Evolutionary conservation across 805 yeast species (phyloP), one percentile per base, ranked within the genome.

Genomic region (Candida dendrica): DNA sequence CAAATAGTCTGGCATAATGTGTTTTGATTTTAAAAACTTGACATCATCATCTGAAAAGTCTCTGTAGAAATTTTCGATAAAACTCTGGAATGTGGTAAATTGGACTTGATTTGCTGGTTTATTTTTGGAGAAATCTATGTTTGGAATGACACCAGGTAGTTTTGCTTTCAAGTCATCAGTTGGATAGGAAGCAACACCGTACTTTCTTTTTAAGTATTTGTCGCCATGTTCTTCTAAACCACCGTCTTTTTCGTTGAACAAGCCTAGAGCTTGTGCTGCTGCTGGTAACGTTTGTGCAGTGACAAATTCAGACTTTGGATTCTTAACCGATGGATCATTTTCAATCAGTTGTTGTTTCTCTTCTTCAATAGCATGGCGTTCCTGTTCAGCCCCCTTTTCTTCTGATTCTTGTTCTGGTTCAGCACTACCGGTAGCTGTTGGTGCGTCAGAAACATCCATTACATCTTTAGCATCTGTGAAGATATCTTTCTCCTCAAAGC

Each of bases 71-170:
- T 90, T 85, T 59, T 93, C 98, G 31, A 89, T 74, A 50, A 83
- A 87, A 1, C 90, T 66, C 49, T 86, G 84, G 58, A 86, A 93
- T 0, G 98, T 90, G 11, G 85, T 72, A 58, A 85, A 89, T 56
- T 89, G 96, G 15, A 91, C 93, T 65, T 93, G 98, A 60, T 88
- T 91, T 2, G 88, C 64, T 16, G 90, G 90, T 55, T 90, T 91
- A 13, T 81, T 77, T 47, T 79, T 78, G 5, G 96, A 81, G 43
- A 86, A 88, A 61, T 93, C 98, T 42, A 72, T 74, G 59, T 85
- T 80, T 10, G 98, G 98, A 20, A 89, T 81, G 30, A 71, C 77
- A 3, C 98, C 99, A 0, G 98, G 96, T 26, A 93, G 67, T 47
- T 84, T 61, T 42, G 79, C 83, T 49, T 77, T 70, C 36, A 93